Evolutionary conservation across 2,329 filamentous ascomycete species (phyloP).

Genomic region (Diplocarpon mali): DNA sequence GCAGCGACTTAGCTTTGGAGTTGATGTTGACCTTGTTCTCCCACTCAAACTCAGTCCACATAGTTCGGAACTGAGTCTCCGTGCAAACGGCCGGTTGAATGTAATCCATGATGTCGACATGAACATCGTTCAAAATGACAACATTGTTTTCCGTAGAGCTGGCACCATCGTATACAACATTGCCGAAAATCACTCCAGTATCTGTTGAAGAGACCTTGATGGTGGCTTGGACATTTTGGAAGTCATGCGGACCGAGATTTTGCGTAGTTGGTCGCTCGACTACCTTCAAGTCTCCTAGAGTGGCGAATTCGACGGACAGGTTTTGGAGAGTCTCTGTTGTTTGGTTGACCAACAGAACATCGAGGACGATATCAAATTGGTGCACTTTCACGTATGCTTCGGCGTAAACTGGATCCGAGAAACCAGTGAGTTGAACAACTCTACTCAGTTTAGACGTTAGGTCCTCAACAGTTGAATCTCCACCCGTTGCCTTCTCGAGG

Average conservation of each 20-base stretch:
- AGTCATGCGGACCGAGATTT: conserved; percentile 89
- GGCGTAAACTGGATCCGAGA: conserved; percentile 97
- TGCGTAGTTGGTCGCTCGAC: conserved; percentile 94
- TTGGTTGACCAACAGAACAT: conserved; percentile 94
- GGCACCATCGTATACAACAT: conserved; percentile 92
- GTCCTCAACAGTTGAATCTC: conserved; percentile 74
- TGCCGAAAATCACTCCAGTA: conserved; percentile 96
- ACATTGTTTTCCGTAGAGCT: conserved; percentile 90
- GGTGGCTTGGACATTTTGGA: conserved; percentile 95
- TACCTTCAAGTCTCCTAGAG: conserved; percentile 91
- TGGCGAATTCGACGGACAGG: conserved; percentile 96
- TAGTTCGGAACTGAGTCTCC: conserved; percentile 97
- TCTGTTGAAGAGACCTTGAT: conserved; percentile 98
- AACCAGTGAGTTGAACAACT: conserved; percentile 93
- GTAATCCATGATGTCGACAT: conserved; percentile 99
- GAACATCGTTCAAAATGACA: conserved; percentile 94
- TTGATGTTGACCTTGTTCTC: conserved; percentile 99
- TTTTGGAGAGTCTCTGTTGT: conserved; percentile 95
- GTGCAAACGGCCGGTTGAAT: conserved; percentile 95
- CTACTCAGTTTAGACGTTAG: conserved; percentile 88
- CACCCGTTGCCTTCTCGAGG: conserved; percentile 86
- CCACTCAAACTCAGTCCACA: conserved; percentile 99
- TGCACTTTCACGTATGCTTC: conserved; percentile 98
- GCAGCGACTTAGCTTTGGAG: conserved; percentile 83
- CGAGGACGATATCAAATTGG: conserved; percentile 95